Percentiles rank a stretch among this genome's conserved stretches.
These are phyloP conservation scores for Adiantum capillusveneris DNA, from an alignment of 75 land plant species.

Conservation along the genomic window DNA sequence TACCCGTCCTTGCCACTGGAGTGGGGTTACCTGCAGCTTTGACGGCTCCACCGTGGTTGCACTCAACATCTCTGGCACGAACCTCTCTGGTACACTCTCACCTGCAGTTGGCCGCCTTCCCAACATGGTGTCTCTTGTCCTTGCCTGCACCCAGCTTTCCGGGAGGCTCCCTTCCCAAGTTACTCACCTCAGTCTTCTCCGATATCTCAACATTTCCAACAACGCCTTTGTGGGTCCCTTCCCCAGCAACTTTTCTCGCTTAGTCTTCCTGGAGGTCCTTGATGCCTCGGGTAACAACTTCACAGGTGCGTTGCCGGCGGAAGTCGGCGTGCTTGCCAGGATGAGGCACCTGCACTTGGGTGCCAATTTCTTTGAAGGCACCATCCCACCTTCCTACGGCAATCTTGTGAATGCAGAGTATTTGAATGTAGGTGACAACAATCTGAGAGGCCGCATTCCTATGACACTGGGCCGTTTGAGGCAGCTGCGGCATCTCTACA, in stretches of 20 bases:
- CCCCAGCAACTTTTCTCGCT: constrained; percentile 37
- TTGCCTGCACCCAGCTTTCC: too few relatives aligned
- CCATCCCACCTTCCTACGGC: constrained; percentile 67
- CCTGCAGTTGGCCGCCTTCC: too few relatives aligned
- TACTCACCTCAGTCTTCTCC: constrained; percentile 10
- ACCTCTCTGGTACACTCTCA: too few relatives aligned
- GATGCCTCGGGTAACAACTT: constrained; percentile 80
- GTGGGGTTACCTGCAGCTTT: too few relatives aligned
- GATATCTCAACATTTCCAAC: constrained; percentile 67
- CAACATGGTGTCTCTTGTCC: too few relatives aligned
- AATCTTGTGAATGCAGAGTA: constrained; percentile 45
- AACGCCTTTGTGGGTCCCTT: constrained; percentile 58
- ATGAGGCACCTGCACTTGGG: constrained; percentile 77
- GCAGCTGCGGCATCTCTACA: too few relatives aligned
- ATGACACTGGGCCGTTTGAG: too few relatives aligned
- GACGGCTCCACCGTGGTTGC: too few relatives aligned
- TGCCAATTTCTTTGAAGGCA: constrained; percentile 74
- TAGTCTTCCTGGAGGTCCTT: constrained; percentile 36
- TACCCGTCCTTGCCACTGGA: too few relatives aligned
- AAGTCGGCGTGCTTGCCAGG: constrained; percentile 24
- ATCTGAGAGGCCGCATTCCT: constrained; percentile 39
- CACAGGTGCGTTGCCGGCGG: constrained; percentile 53
- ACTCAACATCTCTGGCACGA: too few relatives aligned
- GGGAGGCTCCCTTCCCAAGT: too few relatives aligned
- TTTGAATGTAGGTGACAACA: constrained; percentile 69